Percentiles rank a stretch among this genome's conserved stretches.
These are phyloP conservation scores for Neonectria punicea DNA, from an alignment of 2,329 filamentous ascomycete species.

Conservation along the genomic window DNA sequence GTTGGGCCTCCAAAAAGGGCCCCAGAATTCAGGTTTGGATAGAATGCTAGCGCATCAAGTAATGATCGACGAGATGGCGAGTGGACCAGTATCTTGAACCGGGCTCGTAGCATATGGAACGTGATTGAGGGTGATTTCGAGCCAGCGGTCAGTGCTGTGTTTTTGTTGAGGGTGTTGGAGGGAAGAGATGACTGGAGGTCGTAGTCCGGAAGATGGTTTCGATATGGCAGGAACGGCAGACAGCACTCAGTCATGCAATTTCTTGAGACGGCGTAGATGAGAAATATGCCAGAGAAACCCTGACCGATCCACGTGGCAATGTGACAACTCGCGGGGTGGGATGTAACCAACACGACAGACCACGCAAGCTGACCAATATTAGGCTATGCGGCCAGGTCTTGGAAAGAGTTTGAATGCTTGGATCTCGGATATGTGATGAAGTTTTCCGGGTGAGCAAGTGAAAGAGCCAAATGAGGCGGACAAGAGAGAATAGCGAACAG, in stretches of 20 bases:
- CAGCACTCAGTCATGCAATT: conserved; percentile 18
- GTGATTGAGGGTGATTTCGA: conserved; percentile 3
- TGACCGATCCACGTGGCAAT: conserved; percentile 25
- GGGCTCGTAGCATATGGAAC: background rate
- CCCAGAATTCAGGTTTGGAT: conserved; percentile 3
- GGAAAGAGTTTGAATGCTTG: conserved; percentile 14
- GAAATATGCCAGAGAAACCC: conserved; percentile 16
- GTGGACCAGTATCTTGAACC: background rate
- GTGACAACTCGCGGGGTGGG: conserved; percentile 24
- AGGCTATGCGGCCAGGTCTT: conserved; percentile 4
- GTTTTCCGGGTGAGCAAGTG: background rate
- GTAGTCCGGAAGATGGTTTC: conserved; percentile 1
- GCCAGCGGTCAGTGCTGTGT: background rate
- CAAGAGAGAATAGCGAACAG: background rate
- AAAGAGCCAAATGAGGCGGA: background rate
- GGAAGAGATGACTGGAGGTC: background rate
- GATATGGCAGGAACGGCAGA: conserved; percentile 12
- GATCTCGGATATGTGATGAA: background rate
- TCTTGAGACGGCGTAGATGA: conserved; percentile 10
- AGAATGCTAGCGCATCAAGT: background rate
- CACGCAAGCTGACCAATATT: conserved; percentile 14
- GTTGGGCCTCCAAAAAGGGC: conserved; percentile 48
- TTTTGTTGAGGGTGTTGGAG: conserved; percentile 15
- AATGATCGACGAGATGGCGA: conserved; percentile 11
- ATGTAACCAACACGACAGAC: conserved; percentile 26